Conservation (phyloP, 805 yeast species). For the Candida methanosorbosa region DNA sequence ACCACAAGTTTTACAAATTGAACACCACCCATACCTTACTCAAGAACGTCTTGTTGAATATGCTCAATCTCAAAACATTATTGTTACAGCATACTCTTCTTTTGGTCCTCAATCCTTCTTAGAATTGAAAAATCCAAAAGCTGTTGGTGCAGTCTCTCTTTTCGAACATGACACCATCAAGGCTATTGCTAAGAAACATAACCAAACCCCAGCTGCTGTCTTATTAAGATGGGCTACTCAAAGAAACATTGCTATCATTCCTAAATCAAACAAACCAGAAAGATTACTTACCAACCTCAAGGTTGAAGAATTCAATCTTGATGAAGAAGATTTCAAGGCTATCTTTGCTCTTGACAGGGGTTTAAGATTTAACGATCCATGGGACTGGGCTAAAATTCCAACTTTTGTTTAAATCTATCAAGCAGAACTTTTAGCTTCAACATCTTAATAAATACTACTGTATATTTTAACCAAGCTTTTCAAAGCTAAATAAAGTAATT, state of each 20-base stretch:
- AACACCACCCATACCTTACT: conserved; percentile 42
- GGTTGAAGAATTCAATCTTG: conserved; percentile 32
- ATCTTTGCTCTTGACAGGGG: conserved; percentile 57
- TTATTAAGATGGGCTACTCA: conserved; percentile 60
- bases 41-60: conserved; percentile 35
- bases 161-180: conserved; percentile 34
- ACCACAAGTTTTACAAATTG: conserved; percentile 44
- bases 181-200: conserved; percentile 38
- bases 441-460: too few species aligned
- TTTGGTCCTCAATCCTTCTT: conserved; percentile 80
- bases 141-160: conserved; percentile 41
- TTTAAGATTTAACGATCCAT: conserved; percentile 81
- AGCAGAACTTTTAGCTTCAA: too few species aligned
- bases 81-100: conserved; percentile 56
- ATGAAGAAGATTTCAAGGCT: conserved; percentile 25
- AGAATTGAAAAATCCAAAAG: conserved; percentile 57
- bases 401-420: conserved; percentile 18
- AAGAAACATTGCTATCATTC: conserved; percentile 44
- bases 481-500: too few species aligned
- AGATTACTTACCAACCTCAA: conserved; percentile 35
- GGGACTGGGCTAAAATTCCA: conserved; percentile 28
- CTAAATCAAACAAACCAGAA: conserved; percentile 23
- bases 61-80: conserved; percentile 36
- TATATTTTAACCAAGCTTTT: too few species aligned
- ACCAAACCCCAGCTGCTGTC: conserved; percentile 46